Evolutionary conservation across 345 rosid genomes (phyloP), one percentile per base, ranked within the genome.

Genomic region (Acer yangbiense): DNA sequence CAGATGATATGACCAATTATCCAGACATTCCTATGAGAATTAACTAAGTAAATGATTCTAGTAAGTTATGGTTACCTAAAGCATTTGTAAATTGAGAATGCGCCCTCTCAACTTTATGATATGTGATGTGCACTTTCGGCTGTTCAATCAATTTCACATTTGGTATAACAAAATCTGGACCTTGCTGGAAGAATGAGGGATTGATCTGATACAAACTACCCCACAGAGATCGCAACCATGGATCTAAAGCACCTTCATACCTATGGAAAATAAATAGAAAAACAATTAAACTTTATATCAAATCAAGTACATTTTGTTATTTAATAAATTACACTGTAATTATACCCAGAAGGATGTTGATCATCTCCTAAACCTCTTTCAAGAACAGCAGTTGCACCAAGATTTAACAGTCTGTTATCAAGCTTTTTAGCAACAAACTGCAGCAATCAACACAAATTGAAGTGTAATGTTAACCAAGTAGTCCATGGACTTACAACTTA

Each of bases 381-480:
- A 84, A 92, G 60, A 80, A 94, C 78, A 76, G 88, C 60, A 50
- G 71, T 82, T 21, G 92, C 98, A 67, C 98, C 99, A 74, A 96
- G 97, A 86, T 90, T 93, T 16, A 83, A 84, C 77, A 96, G 91
- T 74, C 99, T 94, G 81, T 89, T 92, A 83, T 94, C 97, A 79
- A 96, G 90, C 86, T 87, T 96, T 89, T 96, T 96, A 71, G 98
- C 98, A 78, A 86, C 99, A 94, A 92, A 92, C 99, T 94, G 88
- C 84, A 88, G 73, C 80, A 84, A 86, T 68, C 44, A 76, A 65
- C 54, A 72, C 43, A 69, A 13, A 41, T 23, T 52, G 7, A 63
- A 62, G 11, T 43, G 17, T 61, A 7, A 44, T 71, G 27, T 52
- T 32, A 52, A 27, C 35, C 14, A 16, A 61, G 62, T 2, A 21